A percentile compares a stretch with the other conserved stretches of the same genome.
Conservation (phyloP, 2,329 filamentous ascomycete species). For the Rutstroemia sp. region DNA sequence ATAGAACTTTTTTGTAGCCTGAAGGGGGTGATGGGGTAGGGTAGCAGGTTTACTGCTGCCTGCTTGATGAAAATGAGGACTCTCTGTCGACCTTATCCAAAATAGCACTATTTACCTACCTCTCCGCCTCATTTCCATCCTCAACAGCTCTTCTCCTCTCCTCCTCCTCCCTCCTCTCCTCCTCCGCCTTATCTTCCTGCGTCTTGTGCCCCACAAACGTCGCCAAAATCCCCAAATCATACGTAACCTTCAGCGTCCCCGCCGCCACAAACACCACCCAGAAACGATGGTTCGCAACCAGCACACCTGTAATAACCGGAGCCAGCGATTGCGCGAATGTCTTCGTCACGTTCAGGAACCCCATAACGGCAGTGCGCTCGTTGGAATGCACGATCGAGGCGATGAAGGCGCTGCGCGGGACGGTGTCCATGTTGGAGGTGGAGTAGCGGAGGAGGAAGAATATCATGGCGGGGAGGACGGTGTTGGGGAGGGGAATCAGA, state of each 20-base stretch:
- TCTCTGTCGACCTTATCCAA: no score
- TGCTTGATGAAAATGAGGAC: no score
- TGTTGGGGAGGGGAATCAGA: constrained; percentile 51
- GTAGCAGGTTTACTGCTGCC: no score
- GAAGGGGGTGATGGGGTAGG: no score
- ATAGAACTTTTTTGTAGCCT: no score
- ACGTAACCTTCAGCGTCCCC: constrained; percentile 52
- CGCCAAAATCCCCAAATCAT: constrained; percentile 51
- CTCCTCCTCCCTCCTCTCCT: constrained; percentile 16
- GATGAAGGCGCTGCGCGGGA: constrained; percentile 62
- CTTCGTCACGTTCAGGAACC: constrained; percentile 61
- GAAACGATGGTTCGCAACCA: constrained; percentile 49
- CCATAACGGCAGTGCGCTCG: constrained; percentile 67
- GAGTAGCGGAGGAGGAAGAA: constrained; percentile 57
- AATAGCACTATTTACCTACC: neutral
- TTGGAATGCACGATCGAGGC: constrained; percentile 54
- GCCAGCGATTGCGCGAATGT: constrained; percentile 56
- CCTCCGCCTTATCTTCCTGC: constrained; percentile 21
- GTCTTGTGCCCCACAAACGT: constrained; percentile 35
- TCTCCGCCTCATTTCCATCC: neutral
- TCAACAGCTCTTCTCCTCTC: neutral
- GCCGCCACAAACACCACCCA: constrained; percentile 58
- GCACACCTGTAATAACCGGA: constrained; percentile 54
- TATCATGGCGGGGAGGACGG: constrained; percentile 45
- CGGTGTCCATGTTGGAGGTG: constrained; percentile 62